Evolutionary conservation across 805 yeast genomes (phyloP).

Genomic region (Ogataea saltuana): DNA sequence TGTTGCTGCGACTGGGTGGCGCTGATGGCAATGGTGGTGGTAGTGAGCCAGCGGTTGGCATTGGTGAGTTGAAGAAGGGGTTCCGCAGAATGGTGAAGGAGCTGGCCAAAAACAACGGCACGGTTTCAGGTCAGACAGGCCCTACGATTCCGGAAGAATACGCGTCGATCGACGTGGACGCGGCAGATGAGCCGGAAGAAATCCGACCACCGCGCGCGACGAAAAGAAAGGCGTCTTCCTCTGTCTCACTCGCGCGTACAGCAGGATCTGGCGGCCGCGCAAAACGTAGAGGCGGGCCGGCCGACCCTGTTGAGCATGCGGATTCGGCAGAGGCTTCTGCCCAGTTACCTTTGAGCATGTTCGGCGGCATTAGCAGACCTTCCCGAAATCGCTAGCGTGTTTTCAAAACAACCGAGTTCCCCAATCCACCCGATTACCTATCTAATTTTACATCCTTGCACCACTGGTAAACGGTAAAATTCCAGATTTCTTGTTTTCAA

Average conservation of each 20-base stretch:
- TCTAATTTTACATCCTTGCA: not conserved
- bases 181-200: not conserved
- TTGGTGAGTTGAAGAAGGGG: constrained; percentile 30
- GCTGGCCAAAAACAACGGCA: constrained; percentile 13
- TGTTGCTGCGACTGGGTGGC: constrained; percentile 46
- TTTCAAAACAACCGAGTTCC: constrained; percentile 20
- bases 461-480: constrained; percentile 5
- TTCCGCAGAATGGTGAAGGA: constrained; percentile 33
- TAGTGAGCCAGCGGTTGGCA: constrained; percentile 16
- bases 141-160: not conserved
- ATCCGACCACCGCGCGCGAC: not conserved
- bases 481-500: constrained; percentile 4
- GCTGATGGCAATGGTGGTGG: constrained; percentile 40
- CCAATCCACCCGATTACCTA: not conserved
- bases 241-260: not conserved
- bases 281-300: not conserved
- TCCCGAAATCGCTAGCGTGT: too few species aligned
- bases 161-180: constrained; percentile 3
- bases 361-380: constrained; percentile 14
- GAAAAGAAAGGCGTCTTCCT: not conserved
- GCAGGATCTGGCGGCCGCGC: not conserved
- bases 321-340: not conserved
- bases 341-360: constrained; percentile 15
- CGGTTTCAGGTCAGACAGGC: not conserved
- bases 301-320: too few species aligned